These are phyloP conservation scores for Elongisporangium prolatum DNA, from an alignment of 352 stramenopile genomes.

Conservation along the genomic window DNA sequence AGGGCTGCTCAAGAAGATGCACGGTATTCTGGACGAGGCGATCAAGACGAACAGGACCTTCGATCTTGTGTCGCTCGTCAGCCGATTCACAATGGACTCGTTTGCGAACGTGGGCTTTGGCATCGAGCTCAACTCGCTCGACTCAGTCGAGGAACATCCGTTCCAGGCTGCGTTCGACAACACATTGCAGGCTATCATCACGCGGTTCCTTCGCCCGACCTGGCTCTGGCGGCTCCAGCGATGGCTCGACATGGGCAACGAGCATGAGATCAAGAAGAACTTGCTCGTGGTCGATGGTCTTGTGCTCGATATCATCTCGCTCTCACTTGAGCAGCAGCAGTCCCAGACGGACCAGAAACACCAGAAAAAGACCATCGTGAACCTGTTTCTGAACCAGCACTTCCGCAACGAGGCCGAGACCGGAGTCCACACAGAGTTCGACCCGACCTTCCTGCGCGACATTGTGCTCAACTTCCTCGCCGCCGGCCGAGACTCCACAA, in stretches of 20 bases:
- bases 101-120: slow-evolving; percentile 59
- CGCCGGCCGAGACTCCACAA: slow-evolving; percentile 70
- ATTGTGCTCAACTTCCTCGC: slow-evolving; percentile 70
- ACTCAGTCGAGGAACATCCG: slow-evolving; percentile 17
- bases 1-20: slow-evolving; percentile 28
- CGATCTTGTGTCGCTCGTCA: slow-evolving; percentile 18
- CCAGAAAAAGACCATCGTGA: slow-evolving; percentile 8
- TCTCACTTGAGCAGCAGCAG: slow-evolving; percentile 7
- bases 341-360: background rate
- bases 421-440: slow-evolving; percentile 7
- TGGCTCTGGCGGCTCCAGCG: slow-evolving; percentile 37
- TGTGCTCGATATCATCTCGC: slow-evolving; percentile 4
- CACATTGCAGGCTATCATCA: slow-evolving; percentile 13
- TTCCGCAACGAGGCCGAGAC: slow-evolving; percentile 1
- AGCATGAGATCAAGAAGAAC: slow-evolving; percentile 25
- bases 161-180: slow-evolving; percentile 40
- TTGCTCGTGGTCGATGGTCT: slow-evolving; percentile 32
- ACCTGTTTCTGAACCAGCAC: slow-evolving; percentile 11
- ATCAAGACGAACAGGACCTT: slow-evolving; percentile 14
- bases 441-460: slow-evolving; percentile 44
- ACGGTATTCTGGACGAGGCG: slow-evolving; percentile 22
- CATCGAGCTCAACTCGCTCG: slow-evolving; percentile 22
- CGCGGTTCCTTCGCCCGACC: slow-evolving; percentile 29
- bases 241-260: slow-evolving; percentile 25
- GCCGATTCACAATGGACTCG: slow-evolving; percentile 37